These are phyloP conservation scores for Cynanchum wilfordii DNA, from an alignment of 257 asterid species.

Conservation along the genomic window DNA sequence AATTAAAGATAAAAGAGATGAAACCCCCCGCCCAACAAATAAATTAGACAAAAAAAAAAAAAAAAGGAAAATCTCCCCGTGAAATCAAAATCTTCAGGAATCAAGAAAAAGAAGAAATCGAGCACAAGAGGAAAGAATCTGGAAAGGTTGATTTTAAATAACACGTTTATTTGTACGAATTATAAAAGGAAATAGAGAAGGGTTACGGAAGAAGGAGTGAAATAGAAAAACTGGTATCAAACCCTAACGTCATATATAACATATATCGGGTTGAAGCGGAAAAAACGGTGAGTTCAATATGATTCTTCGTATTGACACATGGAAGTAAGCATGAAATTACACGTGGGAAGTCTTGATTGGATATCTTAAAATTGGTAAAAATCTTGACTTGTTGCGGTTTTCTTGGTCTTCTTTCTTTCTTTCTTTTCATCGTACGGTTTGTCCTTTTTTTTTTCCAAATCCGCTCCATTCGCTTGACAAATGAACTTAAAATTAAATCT, in stretches of 20 bases:
- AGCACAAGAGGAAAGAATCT: background rate
- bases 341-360: background rate
- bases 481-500: background rate
- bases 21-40: background rate
- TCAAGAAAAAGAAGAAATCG: background rate
- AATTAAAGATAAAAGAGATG: slow-evolving; percentile 1
- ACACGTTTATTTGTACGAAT: background rate
- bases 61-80: background rate
- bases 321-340: too few species aligned
- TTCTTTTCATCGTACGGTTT: background rate
- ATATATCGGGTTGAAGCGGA: background rate
- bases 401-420: background rate
- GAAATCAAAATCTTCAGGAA: background rate
- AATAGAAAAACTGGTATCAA: background rate
- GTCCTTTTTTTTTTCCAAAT: background rate
- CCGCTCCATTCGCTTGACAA: background rate
- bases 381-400: background rate
- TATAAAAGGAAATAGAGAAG: background rate
- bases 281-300: background rate
- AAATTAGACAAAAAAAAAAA: background rate
- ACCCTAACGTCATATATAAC: slow-evolving; percentile 8
- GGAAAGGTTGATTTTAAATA: background rate
- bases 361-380: background rate
- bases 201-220: background rate
- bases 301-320: too few species aligned